Conservation (phyloP, 1,139 yeast species). For the Sugiyamaella grinbergsii region DNA sequence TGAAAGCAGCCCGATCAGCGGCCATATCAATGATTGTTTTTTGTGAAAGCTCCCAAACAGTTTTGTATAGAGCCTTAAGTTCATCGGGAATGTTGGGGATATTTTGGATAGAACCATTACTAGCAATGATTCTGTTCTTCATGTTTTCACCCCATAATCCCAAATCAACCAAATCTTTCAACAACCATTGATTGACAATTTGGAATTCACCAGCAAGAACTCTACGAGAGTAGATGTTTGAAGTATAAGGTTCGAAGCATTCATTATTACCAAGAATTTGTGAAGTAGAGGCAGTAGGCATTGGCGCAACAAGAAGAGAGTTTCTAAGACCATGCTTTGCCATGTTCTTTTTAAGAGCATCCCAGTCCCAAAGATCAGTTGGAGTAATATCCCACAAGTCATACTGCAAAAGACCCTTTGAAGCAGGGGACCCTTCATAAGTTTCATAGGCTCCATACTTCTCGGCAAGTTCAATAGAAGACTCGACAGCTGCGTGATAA, state of each 20-base stretch:
- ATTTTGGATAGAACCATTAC: slow-evolving; percentile 84
- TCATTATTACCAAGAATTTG: slow-evolving; percentile 88
- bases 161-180: slow-evolving; percentile 78
- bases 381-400: slow-evolving; percentile 83
- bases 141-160: slow-evolving; percentile 80
- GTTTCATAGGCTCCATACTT: slow-evolving; percentile 66
- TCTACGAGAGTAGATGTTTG: slow-evolving; percentile 83
- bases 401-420: slow-evolving; percentile 73
- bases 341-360: slow-evolving; percentile 59
- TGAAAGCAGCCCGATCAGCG: slow-evolving; percentile 89
- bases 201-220: slow-evolving; percentile 89
- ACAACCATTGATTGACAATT: slow-evolving; percentile 78
- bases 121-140: slow-evolving; percentile 76
- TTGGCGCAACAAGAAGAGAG: slow-evolving; percentile 84
- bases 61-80: slow-evolving; percentile 77
- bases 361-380: slow-evolving; percentile 76
- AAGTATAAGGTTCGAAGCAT: slow-evolving; percentile 89
- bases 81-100: slow-evolving; percentile 77
- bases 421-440: slow-evolving; percentile 79
- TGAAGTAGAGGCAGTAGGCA: slow-evolving; percentile 95
- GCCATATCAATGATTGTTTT: slow-evolving; percentile 89
- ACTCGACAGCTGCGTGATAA: slow-evolving; percentile 82
- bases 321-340: slow-evolving; percentile 70
- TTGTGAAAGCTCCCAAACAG: slow-evolving; percentile 97
- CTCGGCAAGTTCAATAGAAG: slow-evolving; percentile 72